Conservation (phyloP, 1,284 basidiomycete genomes). For the Austroboletus niveus region DNA sequence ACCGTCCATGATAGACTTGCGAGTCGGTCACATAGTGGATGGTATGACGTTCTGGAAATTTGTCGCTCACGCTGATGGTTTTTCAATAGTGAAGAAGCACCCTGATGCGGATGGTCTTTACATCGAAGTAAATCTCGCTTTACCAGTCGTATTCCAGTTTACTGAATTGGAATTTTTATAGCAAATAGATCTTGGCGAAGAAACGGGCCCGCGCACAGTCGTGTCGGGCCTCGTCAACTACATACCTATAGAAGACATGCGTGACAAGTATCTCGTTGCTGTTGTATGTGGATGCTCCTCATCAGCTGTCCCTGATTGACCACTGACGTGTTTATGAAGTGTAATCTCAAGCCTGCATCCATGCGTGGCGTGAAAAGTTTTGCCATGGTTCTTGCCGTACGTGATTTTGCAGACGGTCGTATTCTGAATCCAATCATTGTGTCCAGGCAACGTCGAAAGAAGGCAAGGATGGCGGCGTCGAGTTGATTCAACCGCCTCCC, state of each 20-base stretch:
- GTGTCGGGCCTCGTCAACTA: constrained; percentile 95
- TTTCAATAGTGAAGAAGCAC: constrained; percentile 77
- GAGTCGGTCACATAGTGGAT: constrained; percentile 88
- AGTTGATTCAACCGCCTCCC: constrained; percentile 86
- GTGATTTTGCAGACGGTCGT: constrained; percentile 24
- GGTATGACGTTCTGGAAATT: constrained; percentile 47
- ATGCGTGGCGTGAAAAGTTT: constrained; percentile 97
- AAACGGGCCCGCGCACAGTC: constrained; percentile 88
- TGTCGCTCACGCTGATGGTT: constrained; percentile 2
- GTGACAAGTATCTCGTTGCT: constrained; percentile 80
- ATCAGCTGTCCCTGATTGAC: background rate
- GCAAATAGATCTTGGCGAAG: constrained; percentile 95
- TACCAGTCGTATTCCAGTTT: background rate
- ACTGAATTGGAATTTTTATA: constrained; percentile 28
- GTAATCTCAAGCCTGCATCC: constrained; percentile 92
- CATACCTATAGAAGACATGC: constrained; percentile 92
- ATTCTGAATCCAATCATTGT: constrained; percentile 2
- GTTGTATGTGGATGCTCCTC: constrained; percentile 54
- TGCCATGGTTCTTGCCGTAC: constrained; percentile 92
- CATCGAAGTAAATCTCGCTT: constrained; percentile 62
- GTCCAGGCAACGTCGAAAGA: constrained; percentile 81
- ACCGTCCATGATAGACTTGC: constrained; percentile 92
- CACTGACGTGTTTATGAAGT: constrained; percentile 41
- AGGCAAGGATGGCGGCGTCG: constrained; percentile 88
- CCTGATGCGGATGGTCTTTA: constrained; percentile 94